phyloP scores from a whole-genome alignment of 176 grass and related monocot genomes.

The Aegilops bicornis region DNA sequence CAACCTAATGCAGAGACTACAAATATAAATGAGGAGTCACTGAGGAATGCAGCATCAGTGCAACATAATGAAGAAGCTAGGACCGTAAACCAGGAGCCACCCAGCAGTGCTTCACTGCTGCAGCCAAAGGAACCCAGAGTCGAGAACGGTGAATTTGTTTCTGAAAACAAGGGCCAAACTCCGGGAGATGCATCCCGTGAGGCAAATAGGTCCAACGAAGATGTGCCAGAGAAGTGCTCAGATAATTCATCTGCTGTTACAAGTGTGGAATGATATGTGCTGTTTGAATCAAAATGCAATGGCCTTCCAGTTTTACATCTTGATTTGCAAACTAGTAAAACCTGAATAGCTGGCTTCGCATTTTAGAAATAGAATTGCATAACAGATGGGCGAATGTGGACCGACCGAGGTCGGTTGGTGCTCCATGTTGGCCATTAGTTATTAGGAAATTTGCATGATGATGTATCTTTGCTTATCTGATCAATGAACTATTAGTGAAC shows the following conservation, averaged over 20 bases:
- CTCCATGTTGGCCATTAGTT: constrained; percentile 2
- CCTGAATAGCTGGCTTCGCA: background rate
- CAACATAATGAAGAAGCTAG: background rate
- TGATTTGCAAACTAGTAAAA: background rate
- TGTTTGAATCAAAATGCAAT: constrained; percentile 18
- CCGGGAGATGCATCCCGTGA: background rate
- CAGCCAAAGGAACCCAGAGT: constrained; percentile 5
- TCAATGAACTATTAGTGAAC: background rate
- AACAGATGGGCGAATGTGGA: background rate
- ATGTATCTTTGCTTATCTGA: background rate
- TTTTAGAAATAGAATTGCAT: constrained; percentile 2
- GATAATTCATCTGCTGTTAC: background rate
- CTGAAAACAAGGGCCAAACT: background rate
- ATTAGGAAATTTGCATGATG: background rate
- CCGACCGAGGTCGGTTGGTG: background rate
- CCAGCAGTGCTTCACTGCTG: constrained; percentile 5
- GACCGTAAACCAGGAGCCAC: background rate
- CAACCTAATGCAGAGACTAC: constrained; percentile 8
- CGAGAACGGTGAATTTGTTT: constrained; percentile 15
- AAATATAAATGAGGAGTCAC: background rate
- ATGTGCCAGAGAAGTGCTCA: constrained; percentile 1
- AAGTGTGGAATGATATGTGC: constrained; percentile 5
- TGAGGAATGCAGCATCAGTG: background rate
- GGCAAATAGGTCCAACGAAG: background rate
- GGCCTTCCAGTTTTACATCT: background rate